These are phyloP conservation scores for Pythium apleroticum DNA, from an alignment of 352 stramenopile species.

Conservation along the genomic window DNA sequence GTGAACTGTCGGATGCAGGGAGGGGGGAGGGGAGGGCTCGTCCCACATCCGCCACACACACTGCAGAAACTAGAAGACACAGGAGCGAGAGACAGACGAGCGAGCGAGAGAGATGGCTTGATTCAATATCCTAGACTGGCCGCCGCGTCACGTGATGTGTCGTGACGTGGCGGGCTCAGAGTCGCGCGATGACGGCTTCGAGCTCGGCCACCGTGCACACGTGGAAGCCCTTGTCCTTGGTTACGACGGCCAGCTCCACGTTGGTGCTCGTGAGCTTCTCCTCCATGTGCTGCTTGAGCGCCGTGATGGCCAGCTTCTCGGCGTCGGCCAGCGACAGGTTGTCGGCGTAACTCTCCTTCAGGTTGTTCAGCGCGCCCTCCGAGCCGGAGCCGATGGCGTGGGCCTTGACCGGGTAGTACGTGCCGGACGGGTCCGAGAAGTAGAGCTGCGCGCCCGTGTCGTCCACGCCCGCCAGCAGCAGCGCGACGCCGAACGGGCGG, in stretches of 20 bases:
- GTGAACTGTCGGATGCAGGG: neutral
- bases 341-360: conserved; percentile 98
- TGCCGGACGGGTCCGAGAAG: conserved; percentile 97
- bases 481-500: conserved; percentile 97
- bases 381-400: conserved; percentile 98
- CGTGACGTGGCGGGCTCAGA: conserved; percentile 41
- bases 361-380: conserved; percentile 97
- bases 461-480: conserved; percentile 97
- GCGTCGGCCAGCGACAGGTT: conserved; percentile 96
- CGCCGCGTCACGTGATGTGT: neutral
- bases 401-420: conserved; percentile 98
- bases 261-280: conserved; percentile 99
- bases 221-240: conserved; percentile 94
- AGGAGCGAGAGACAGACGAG: neutral
- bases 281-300: conserved; percentile 99
- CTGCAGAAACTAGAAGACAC: conserved; percentile 20
- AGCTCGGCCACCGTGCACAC: conserved; percentile 94
- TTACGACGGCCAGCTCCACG: conserved; percentile 97
- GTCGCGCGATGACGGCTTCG: conserved; percentile 85
- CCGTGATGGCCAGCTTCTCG: conserved; percentile 94
- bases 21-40: conserved; percentile 4
- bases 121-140: conserved; percentile 25
- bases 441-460: conserved; percentile 94
- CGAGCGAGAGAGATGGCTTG: conserved; percentile 19
- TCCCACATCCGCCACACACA: conserved; percentile 7